Percentiles rank a stretch among this genome's conserved stretches.
phyloP scores from a whole-genome alignment of 2,329 filamentous ascomycete genomes.

The Xylariaceae sp. region DNA sequence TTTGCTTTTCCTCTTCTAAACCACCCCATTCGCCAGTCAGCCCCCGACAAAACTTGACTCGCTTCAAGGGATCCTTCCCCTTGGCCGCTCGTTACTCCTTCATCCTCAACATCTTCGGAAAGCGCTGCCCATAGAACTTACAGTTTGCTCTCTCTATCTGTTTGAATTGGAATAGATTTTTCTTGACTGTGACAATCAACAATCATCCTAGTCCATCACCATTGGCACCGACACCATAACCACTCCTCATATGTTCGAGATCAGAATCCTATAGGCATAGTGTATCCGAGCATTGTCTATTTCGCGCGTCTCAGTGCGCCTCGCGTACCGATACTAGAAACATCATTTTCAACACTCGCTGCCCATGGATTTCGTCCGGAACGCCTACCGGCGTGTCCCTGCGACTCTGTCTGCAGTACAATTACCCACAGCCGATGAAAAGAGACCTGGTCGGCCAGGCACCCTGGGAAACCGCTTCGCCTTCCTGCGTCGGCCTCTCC shows the following conservation, averaged over 20 bases:
- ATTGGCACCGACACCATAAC: not conserved
- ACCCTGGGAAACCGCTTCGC: conserved; percentile 56
- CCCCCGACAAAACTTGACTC: not conserved
- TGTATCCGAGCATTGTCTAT: conserved; percentile 12
- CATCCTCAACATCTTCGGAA: conserved; percentile 7
- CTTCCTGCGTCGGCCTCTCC: conserved; percentile 82
- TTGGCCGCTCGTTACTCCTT: conserved; percentile 29
- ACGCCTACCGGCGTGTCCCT: conserved; percentile 49
- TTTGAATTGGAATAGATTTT: conserved; percentile 17
- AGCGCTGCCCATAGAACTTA: conserved; percentile 4
- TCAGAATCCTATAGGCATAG: conserved; percentile 6
- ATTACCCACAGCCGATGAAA: conserved; percentile 51
- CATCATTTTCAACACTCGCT: conserved; percentile 13
- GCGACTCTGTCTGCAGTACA: conserved; percentile 35
- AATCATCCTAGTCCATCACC: conserved; percentile 3
- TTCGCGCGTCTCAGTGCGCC: not conserved
- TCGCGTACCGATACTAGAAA: conserved; percentile 5
- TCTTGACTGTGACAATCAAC: conserved; percentile 8
- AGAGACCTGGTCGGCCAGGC: conserved; percentile 34
- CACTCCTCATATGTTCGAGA: conserved; percentile 3
- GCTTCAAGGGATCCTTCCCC: conserved; percentile 14
- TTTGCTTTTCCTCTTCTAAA: not conserved
- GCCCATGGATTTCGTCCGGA: conserved; percentile 56
- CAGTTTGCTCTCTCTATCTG: conserved; percentile 7
- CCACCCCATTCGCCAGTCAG: conserved; percentile 1